Percentiles rank a stretch among this genome's conserved stretches.
These are phyloP conservation scores for Scedosporium dehoogii DNA, from an alignment of 2,329 filamentous ascomycete species.

Conservation along the genomic window DNA sequence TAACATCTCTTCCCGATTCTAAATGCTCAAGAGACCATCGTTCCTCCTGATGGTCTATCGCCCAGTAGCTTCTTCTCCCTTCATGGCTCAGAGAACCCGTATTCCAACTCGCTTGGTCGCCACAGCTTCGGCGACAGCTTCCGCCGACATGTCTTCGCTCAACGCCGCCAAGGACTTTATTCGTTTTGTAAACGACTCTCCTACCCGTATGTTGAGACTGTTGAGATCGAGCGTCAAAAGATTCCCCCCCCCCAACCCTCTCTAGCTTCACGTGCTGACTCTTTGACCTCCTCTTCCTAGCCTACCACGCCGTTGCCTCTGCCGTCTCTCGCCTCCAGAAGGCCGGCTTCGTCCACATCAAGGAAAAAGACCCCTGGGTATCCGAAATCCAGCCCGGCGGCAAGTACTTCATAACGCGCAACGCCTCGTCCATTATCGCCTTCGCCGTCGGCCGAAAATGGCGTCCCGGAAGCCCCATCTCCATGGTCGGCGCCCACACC, in stretches of 20 bases:
- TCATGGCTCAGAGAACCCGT: background rate
- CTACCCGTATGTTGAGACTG: constrained; percentile 58
- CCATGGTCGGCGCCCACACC: constrained; percentile 93
- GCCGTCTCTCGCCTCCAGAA: constrained; percentile 66
- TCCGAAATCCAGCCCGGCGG: constrained; percentile 71
- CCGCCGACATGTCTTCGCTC: constrained; percentile 39
- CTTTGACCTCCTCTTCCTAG: constrained; percentile 32
- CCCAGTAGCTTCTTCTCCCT: background rate
- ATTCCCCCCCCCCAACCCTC: constrained; percentile 4
- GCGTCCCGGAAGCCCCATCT: constrained; percentile 81
- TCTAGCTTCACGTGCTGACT: background rate
- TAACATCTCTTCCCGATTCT: constrained; percentile 1
- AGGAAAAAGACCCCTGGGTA: constrained; percentile 84
- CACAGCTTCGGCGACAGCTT: background rate
- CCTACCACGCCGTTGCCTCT: constrained; percentile 85
- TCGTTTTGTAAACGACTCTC: constrained; percentile 88
- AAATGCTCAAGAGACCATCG: constrained; percentile 4
- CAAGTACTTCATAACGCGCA: constrained; percentile 94
- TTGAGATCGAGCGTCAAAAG: background rate
- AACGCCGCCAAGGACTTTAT: constrained; percentile 70
- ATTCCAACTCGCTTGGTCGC: constrained; percentile 7
- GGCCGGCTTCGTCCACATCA: constrained; percentile 80
- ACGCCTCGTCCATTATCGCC: constrained; percentile 82
- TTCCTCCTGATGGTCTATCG: constrained; percentile 6
- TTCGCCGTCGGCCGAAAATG: constrained; percentile 87